These are phyloP conservation scores for Raffaelea albimanens DNA, from an alignment of 2,329 filamentous ascomycete species.

Conservation along the genomic window DNA sequence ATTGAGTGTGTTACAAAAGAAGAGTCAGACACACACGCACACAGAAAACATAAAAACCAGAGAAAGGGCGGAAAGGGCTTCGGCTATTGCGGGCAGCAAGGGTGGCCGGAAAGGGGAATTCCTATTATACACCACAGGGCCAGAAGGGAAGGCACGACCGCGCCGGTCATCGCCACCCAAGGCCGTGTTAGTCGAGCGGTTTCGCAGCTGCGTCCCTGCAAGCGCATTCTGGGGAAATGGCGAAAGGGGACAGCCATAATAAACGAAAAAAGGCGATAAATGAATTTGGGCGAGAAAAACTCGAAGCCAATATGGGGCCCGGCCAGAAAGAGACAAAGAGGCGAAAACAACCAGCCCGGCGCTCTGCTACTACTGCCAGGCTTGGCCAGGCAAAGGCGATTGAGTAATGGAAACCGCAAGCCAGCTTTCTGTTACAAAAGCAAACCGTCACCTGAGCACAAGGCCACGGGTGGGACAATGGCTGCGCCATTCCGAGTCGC, in stretches of 20 bases:
- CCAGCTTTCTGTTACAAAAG: neutral
- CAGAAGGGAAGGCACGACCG: neutral
- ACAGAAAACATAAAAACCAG: no score
- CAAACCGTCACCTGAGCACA: slow-evolving; percentile 4
- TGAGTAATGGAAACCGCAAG: slow-evolving; percentile 9
- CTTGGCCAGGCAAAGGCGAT: slow-evolving; percentile 1
- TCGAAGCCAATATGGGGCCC: no score
- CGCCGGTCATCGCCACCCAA: slow-evolving; percentile 7
- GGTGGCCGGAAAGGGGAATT: neutral
- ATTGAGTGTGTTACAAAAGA: no score
- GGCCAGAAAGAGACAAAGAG: neutral
- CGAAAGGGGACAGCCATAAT: neutral
- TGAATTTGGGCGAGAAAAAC: no score
- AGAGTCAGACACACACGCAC: no score
- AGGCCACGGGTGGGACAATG: neutral
- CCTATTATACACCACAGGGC: neutral
- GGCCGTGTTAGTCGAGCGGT: neutral
- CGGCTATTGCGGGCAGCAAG: no score
- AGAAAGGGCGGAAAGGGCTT: no score
- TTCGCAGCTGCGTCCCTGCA: slow-evolving; percentile 1
- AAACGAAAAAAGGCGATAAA: neutral
- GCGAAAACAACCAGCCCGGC: neutral
- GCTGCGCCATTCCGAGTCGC: neutral
- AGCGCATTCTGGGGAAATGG: neutral
- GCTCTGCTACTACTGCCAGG: no score